These are phyloP conservation scores for Trametes cubensis DNA, from an alignment of 768 basidiomycete species.

Conservation along the genomic window DNA sequence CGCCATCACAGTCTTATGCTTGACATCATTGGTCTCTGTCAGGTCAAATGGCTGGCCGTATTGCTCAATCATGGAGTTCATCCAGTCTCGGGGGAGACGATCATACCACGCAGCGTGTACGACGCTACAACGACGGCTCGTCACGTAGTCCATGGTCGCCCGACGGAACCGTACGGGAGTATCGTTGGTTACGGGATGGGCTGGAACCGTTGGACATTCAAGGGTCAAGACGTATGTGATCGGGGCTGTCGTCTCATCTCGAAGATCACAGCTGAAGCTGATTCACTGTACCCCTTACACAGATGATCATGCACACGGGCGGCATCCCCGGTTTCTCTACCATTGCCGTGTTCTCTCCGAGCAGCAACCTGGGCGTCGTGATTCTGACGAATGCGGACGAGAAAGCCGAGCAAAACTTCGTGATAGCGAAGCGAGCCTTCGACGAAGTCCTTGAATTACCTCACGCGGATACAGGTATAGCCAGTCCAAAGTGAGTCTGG, in stretches of 20 bases:
- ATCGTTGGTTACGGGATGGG: slow-evolving; percentile 47
- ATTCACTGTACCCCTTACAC: background rate
- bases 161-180: slow-evolving; percentile 22
- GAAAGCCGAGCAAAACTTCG: background rate
- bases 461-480: background rate
- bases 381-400: slow-evolving; percentile 30
- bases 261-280: background rate
- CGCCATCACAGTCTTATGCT: background rate
- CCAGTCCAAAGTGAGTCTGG: background rate
- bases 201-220: slow-evolving; percentile 42
- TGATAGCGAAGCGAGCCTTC: slow-evolving; percentile 9
- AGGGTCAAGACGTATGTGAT: slow-evolving; percentile 42
- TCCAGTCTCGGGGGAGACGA: slow-evolving; percentile 33
- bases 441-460: slow-evolving; percentile 10
- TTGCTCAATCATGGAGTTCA: slow-evolving; percentile 43
- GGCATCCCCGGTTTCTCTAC: slow-evolving; percentile 41
- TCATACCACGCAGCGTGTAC: slow-evolving; percentile 41
- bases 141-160: slow-evolving; percentile 26
- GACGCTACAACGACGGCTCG: slow-evolving; percentile 38
- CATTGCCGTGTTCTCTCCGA: slow-evolving; percentile 38
- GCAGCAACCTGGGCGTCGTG: slow-evolving; percentile 41
- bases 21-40: background rate
- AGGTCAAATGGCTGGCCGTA: slow-evolving; percentile 45
- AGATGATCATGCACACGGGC: slow-evolving; percentile 43
- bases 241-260: background rate